These are phyloP conservation scores for Brassica balearica DNA, from an alignment of 441 rosid genomes.

Conservation along the genomic window DNA sequence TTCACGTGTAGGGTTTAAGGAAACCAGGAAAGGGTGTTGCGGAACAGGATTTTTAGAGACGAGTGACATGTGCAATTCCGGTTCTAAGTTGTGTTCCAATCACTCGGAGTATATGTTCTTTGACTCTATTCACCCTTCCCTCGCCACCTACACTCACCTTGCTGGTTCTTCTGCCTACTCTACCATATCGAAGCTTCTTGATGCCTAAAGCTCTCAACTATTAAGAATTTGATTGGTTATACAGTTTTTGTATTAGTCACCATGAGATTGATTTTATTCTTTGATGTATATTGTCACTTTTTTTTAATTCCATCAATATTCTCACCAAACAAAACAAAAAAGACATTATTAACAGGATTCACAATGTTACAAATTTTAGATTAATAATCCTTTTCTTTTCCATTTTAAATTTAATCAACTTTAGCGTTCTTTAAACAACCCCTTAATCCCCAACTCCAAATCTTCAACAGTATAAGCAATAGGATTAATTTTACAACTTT, in stretches of 20 bases:
- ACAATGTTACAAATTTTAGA: conserved; percentile 13
- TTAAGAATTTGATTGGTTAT: background rate
- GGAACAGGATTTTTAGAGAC: conserved; percentile 40
- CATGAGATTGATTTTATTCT: background rate
- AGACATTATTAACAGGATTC: background rate
- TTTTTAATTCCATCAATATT: conserved; percentile 3
- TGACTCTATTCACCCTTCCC: conserved; percentile 54
- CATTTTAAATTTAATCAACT: background rate
- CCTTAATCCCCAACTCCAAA: too few species aligned
- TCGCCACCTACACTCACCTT: conserved; percentile 42
- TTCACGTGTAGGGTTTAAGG: conserved; percentile 24
- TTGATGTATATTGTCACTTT: conserved; percentile 4
- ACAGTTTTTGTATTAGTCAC: background rate
- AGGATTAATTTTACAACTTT: too few species aligned
- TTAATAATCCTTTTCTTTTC: background rate
- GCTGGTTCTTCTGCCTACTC: conserved; percentile 11
- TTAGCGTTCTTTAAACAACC: too few species aligned
- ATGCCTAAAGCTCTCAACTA: conserved; percentile 8
- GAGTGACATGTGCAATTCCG: conserved; percentile 38
- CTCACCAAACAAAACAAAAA: background rate
- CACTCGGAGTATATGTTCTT: conserved; percentile 51
- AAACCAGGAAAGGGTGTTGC: conserved; percentile 45
- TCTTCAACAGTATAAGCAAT: too few species aligned
- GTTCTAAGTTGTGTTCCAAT: conserved; percentile 40
- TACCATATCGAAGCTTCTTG: conserved; percentile 24